These are phyloP conservation scores for Ustilago lituana DNA, from an alignment of 1,284 basidiomycete genomes.

Conservation along the genomic window DNA sequence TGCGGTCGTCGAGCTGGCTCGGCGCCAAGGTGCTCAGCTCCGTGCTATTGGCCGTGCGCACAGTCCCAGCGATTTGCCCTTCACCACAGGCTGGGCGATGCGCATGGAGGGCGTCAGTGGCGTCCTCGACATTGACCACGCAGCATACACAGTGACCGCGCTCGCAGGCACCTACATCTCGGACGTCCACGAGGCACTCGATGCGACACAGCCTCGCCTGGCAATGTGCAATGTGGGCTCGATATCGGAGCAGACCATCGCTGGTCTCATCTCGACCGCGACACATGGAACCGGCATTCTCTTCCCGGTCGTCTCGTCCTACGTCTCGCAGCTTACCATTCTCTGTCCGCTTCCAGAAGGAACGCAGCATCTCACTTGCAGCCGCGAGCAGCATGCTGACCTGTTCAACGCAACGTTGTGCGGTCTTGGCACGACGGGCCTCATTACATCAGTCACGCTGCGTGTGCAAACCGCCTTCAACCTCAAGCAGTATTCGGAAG, in stretches of 20 bases:
- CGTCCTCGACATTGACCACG: conserved; percentile 42
- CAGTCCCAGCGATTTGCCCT: conserved; percentile 83
- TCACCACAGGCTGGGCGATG: conserved; percentile 63
- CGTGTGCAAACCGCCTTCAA: conserved; percentile 84
- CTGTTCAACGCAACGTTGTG: conserved; percentile 92
- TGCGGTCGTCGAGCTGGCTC: conserved; percentile 83
- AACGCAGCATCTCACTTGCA: conserved; percentile 77
- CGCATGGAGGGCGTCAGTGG: conserved; percentile 63
- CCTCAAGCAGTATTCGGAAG: conserved; percentile 79
- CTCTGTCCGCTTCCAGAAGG: conserved; percentile 70
- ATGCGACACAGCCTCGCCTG: conserved; percentile 72
- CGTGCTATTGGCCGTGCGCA: conserved; percentile 90
- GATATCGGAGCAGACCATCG: conserved; percentile 95
- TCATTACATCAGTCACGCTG: conserved; percentile 83
- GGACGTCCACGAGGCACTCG: conserved; percentile 70
- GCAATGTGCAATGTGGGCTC: conserved; percentile 94
- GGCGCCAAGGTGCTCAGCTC: conserved; percentile 77
- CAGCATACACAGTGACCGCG: conserved; percentile 42
- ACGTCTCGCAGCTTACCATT: conserved; percentile 79
- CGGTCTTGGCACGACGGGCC: conserved; percentile 89
- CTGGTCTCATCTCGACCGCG: conserved; percentile 91
- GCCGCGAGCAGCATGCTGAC: conserved; percentile 75
- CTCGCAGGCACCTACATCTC: conserved; percentile 67
- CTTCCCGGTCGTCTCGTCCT: conserved; percentile 84
- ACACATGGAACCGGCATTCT: conserved; percentile 89